A percentile compares a stretch with the other conserved stretches of the same genome.
These are phyloP conservation scores for Dothideomycetes sp. DNA, from an alignment of 2,329 filamentous ascomycete species.

Conservation along the genomic window DNA sequence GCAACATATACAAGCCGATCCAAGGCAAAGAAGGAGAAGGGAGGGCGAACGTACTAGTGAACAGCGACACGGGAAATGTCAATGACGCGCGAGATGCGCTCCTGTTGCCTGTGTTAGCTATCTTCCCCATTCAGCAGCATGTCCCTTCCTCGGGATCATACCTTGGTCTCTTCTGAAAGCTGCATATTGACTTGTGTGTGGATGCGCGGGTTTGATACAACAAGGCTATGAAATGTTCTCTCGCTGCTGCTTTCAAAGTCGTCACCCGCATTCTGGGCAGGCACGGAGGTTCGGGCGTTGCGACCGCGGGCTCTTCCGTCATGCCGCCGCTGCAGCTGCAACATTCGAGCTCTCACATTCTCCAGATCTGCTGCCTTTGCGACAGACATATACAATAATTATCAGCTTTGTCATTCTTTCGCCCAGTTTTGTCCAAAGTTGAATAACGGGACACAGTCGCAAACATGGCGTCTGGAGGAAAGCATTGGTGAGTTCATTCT, in stretches of 20 bases:
- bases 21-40: not conserved
- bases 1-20: not conserved
- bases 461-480: conserved; percentile 55
- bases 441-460: no score
- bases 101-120: no score
- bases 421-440: no score
- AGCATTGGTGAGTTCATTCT: conserved; percentile 57
- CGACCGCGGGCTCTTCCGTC: conserved; percentile 2
- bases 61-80: conserved; percentile 88
- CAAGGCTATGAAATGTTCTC: not conserved
- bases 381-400: no score
- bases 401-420: no score
- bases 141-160: no score
- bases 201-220: not conserved
- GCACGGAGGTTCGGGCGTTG: conserved; percentile 6
- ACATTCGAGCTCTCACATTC: no score
- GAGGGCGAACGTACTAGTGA: conserved; percentile 67
- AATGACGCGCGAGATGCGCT: conserved; percentile 95
- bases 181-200: conserved; percentile 37
- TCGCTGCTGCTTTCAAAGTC: not conserved
- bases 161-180: conserved; percentile 97
- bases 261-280: conserved; percentile 6
- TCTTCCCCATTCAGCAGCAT: no score
- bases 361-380: no score
- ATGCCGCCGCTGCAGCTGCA: no score